phyloP scores from a whole-genome alignment of 306 rosid genomes.

The Acacia acuminata region DNA sequence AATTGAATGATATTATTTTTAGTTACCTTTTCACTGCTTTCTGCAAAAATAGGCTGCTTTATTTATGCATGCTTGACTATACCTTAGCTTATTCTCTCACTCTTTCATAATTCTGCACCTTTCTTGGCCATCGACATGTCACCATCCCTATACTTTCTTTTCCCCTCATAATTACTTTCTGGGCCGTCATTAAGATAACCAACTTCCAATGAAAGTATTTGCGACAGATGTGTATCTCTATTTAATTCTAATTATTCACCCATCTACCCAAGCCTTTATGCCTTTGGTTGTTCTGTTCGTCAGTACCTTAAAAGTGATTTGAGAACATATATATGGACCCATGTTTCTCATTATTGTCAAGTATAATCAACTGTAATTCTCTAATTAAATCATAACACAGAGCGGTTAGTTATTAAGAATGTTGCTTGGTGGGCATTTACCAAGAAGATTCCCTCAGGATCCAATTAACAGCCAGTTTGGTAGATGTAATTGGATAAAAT shows the following conservation, averaged over 20 bases:
- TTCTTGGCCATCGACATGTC: constrained; percentile 58
- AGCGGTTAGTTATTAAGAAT: not conserved
- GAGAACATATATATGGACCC: not conserved
- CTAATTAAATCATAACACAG: not conserved
- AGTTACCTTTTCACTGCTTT: constrained; percentile 16
- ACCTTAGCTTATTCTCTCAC: constrained; percentile 31
- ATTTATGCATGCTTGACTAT: constrained; percentile 54
- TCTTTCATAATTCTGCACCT: constrained; percentile 48
- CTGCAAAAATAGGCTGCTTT: constrained; percentile 47
- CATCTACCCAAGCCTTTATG: not conserved
- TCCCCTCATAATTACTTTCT: constrained; percentile 35
- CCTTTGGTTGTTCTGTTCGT: not conserved
- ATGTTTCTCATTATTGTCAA: not conserved
- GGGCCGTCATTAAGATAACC: constrained; percentile 21
- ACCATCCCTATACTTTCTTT: constrained; percentile 43
- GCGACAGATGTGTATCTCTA: not conserved
- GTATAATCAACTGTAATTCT: not conserved
- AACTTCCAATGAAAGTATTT: constrained; percentile 20
- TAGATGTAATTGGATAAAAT: not conserved
- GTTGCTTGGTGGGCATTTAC: not conserved
- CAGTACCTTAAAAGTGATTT: not conserved
- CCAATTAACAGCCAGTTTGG: not conserved
- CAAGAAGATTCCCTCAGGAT: not conserved
- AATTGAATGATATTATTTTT: constrained; percentile 37
- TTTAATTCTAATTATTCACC: not conserved